Percentiles rank a stretch among this genome's conserved stretches.
Evolutionary conservation across 2,329 filamentous ascomycete species (phyloP).

Genomic region (Neofusicoccum parvum): DNA sequence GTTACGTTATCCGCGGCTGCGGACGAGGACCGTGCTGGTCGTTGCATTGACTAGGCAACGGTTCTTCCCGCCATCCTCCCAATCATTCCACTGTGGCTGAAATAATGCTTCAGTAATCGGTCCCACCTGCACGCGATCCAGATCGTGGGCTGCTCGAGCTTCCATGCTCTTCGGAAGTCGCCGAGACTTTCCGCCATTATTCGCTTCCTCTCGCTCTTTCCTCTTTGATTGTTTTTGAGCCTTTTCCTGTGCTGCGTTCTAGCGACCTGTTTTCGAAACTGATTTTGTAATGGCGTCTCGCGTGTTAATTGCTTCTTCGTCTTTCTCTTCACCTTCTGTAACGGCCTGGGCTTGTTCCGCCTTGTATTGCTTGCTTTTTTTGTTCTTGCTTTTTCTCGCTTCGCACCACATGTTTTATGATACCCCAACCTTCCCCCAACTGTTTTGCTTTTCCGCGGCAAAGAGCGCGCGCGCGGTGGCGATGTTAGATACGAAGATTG

Average conservation of each 20-base stretch:
- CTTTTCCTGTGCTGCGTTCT: slow-evolving; percentile 19
- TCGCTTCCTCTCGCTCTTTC: neutral
- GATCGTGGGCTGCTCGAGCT: neutral
- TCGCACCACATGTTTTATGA: slow-evolving; percentile 11
- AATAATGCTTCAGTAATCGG: slow-evolving; percentile 14
- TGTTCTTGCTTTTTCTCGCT: neutral
- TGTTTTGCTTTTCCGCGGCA: slow-evolving; percentile 1
- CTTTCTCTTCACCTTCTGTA: neutral
- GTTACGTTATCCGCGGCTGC: slow-evolving; percentile 18
- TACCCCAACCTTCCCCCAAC: slow-evolving; percentile 2
- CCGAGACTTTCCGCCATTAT: neutral
- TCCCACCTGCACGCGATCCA: slow-evolving; percentile 2
- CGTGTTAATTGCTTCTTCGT: neutral
- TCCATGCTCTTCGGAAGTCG: slow-evolving; percentile 1
- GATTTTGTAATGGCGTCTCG: slow-evolving; percentile 12
- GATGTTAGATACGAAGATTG: neutral
- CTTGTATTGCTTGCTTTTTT: neutral
- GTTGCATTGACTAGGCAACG: slow-evolving; percentile 13
- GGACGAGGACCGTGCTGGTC: slow-evolving; percentile 13
- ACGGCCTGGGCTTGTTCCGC: neutral
- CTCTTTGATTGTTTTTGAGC: neutral
- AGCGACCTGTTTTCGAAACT: slow-evolving; percentile 8
- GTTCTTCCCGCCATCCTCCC: slow-evolving; percentile 10
- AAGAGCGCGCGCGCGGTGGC: neutral
- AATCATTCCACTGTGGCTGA: slow-evolving; percentile 15